These are phyloP conservation scores for Tulasnella sp. DNA, from an alignment of 768 basidiomycete species.

Conservation along the genomic window DNA sequence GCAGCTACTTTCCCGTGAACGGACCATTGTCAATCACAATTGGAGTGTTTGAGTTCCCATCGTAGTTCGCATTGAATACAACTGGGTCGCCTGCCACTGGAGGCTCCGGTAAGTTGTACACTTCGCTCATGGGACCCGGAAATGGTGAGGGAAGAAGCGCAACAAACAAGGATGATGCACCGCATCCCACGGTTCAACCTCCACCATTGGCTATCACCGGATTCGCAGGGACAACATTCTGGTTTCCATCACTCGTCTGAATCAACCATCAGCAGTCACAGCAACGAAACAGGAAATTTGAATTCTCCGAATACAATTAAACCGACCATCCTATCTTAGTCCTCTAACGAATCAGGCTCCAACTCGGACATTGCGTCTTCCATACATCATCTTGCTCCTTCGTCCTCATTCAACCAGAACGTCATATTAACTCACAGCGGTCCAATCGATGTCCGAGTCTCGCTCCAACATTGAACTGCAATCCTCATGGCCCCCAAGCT, in stretches of 20 bases:
- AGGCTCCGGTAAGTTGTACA: slow-evolving; percentile 13
- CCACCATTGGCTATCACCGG: background rate
- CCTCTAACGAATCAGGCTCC: background rate
- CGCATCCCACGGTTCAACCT: background rate
- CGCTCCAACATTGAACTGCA: background rate
- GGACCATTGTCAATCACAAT: slow-evolving; percentile 77
- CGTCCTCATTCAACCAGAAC: background rate
- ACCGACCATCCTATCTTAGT: background rate
- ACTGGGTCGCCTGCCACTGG: background rate
- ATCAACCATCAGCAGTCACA: background rate
- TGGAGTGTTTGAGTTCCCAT: slow-evolving; percentile 48
- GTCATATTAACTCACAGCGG: background rate
- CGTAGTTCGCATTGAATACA: slow-evolving; percentile 34
- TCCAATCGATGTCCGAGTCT: background rate
- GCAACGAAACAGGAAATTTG: background rate
- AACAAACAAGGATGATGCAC: background rate
- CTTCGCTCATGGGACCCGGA: background rate
- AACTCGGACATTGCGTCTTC: background rate
- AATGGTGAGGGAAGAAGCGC: background rate
- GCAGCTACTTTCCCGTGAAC: slow-evolving; percentile 21
- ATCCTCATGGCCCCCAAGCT: background rate
- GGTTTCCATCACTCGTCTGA: background rate
- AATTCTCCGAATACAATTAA: background rate
- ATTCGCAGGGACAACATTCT: background rate
- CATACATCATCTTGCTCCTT: background rate